A percentile compares a stretch with the other conserved stretches of the same genome.
These are phyloP conservation scores for Pluteus cervinus DNA, from an alignment of 768 basidiomycete genomes.

Conservation along the genomic window DNA sequence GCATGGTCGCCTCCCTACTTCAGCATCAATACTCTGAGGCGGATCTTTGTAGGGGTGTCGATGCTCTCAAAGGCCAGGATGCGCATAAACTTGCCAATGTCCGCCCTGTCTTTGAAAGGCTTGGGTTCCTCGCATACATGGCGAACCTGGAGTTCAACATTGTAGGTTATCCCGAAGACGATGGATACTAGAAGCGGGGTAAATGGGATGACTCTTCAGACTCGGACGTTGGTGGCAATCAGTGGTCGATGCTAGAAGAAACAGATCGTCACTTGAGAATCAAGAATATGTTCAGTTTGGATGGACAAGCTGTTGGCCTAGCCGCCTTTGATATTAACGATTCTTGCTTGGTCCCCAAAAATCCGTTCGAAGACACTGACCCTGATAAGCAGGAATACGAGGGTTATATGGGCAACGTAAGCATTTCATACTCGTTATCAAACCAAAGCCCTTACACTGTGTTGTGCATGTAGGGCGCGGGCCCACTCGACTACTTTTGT, in stretches of 20 bases:
- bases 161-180: slow-evolving; percentile 2
- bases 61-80: slow-evolving; percentile 27
- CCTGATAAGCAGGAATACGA: slow-evolving; percentile 34
- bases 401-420: slow-evolving; percentile 36
- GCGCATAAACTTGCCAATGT: slow-evolving; percentile 21
- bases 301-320: slow-evolving; percentile 16
- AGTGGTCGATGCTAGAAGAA: slow-evolving; percentile 19
- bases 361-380: slow-evolving; percentile 24
- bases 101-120: slow-evolving; percentile 16
- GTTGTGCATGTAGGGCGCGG: slow-evolving; percentile 12
- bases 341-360: slow-evolving; percentile 24
- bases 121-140: slow-evolving; percentile 22
- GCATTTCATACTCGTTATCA: slow-evolving; percentile 8
- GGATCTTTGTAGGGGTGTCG: slow-evolving; percentile 7
- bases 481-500: slow-evolving; percentile 23
- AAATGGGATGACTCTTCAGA: slow-evolving; percentile 11
- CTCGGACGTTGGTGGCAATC: slow-evolving; percentile 14
- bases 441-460: slow-evolving; percentile 2
- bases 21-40: slow-evolving; percentile 12
- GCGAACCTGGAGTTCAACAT: slow-evolving; percentile 18
- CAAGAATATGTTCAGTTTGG: slow-evolving; percentile 24
- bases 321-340: slow-evolving; percentile 14
- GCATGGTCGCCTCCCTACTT: slow-evolving; percentile 11
- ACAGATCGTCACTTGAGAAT: slow-evolving; percentile 13
- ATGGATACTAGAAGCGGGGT: slow-evolving; percentile 9